Evolutionary conservation across 2,329 filamentous ascomycete genomes (phyloP), one percentile per base, ranked within the genome.

Genomic region (Coniochaeta ligniaria): DNA sequence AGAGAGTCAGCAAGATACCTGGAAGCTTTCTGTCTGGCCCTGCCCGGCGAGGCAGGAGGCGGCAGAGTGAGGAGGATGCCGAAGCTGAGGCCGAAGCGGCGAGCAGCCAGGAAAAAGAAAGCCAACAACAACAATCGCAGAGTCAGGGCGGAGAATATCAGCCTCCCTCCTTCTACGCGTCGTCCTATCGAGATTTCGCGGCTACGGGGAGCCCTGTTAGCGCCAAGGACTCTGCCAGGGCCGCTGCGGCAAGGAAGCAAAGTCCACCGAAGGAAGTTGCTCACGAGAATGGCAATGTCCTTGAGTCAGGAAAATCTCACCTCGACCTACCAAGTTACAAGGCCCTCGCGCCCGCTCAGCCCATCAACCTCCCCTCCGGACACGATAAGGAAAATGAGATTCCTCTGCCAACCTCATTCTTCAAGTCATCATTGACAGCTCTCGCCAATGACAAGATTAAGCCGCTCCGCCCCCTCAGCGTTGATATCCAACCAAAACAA

Each of bases 341-440:
- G 66, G 73, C 85, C 16, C 83, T 84, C 54, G 77, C 79, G 14
- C 75, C 82, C 38, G 81, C 83, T 20, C n/a, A 22, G 6, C 31
- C 54, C 31, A 11, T 57, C 54, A 78, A 83, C 58, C 71, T 90
- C 55, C 85, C 88, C 20, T 83, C 87, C 1, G 75, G 77, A 3
- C 82, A 88, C 63, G 91, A 96, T 67, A 92, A 96, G 71, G 93
- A 97, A 72, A 97, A 97, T 70, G 86, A 95, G 63, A 81, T 84
- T 3, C 87, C 54, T 7, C 28, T 57, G 12, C 54, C 54, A 36
- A 24, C 87, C 3, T 83, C 88, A 28, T 88, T 85, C 0, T 88
- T 91, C 73, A 88, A 83, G 70, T 83, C 75, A 74, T 68, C 80
- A 45, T 89, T 87, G 68, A 77, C 83, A 1, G 76, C 64, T n/a